Conservation (phyloP, 371 early-diverging fungal species). For the Circinella umbellata region DNA sequence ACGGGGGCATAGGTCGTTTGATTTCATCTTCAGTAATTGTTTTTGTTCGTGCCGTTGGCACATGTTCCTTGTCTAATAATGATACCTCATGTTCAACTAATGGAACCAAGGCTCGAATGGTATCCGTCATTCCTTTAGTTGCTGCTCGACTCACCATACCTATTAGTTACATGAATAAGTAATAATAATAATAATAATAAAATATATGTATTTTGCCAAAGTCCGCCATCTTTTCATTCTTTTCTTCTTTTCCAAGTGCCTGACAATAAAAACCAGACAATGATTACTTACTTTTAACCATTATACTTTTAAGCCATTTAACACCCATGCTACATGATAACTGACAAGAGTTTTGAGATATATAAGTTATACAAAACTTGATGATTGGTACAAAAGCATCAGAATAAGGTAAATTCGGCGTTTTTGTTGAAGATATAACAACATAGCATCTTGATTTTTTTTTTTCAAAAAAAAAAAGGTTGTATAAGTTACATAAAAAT, state of each 20-base stretch:
- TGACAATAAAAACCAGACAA: too few relatives aligned
- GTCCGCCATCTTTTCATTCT: too few relatives aligned
- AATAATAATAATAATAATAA: too few relatives aligned
- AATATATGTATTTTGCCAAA: too few relatives aligned
- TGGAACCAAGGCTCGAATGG: conserved; percentile 19
- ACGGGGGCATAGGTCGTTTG: not conserved
- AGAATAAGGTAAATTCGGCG: conserved; percentile 56
- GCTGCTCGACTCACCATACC: conserved; percentile 47
- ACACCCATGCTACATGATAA: conserved; percentile 55
- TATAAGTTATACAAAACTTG: conserved; percentile 58
- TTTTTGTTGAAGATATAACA: conserved; percentile 42
- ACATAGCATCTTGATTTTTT: conserved; percentile 32
- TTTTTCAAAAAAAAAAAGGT: too few relatives aligned
- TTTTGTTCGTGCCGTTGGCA: not conserved
- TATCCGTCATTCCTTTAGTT: conserved; percentile 44
- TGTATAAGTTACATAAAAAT: not conserved
- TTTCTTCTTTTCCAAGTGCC: too few relatives aligned
- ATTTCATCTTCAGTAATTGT: not conserved
- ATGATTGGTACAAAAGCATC: conserved; percentile 60
- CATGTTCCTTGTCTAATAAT: not conserved
- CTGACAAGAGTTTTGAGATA: conserved; percentile 34
- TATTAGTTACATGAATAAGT: not conserved
- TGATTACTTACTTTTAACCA: conserved; percentile 47
- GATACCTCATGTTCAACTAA: conserved; percentile 17
- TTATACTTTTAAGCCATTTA: conserved; percentile 57